Evolutionary conservation across 805 yeast species (phyloP).

Genomic region (Ogataea angusta): DNA sequence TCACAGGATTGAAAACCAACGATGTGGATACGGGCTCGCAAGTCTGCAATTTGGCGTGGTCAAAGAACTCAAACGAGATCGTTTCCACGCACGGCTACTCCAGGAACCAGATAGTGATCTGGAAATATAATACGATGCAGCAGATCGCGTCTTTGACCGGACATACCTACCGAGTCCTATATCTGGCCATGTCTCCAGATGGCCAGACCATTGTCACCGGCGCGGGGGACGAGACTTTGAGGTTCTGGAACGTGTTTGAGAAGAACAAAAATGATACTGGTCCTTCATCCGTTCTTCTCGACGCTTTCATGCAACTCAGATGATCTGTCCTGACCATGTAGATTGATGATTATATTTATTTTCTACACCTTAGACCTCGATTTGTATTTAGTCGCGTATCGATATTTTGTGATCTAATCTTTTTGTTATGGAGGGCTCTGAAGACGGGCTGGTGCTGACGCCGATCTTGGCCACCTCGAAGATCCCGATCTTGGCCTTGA

Average conservation of each 20-base stretch:
- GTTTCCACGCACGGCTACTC: conserved; percentile 96
- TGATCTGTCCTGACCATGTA: conserved; percentile 24
- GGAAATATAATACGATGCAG: conserved; percentile 92
- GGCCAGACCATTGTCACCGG: conserved; percentile 97
- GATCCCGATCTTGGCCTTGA: conserved; percentile 46
- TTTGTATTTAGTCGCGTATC: neutral
- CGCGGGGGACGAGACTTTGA: conserved; percentile 94
- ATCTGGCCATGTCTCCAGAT: conserved; percentile 87
- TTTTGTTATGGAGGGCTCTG: conserved; percentile 9
- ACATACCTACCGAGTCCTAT: conserved; percentile 88
- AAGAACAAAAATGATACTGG: conserved; percentile 58
- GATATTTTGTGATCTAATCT: conserved; percentile 4
- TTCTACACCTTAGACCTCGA: no score
- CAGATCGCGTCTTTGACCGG: conserved; percentile 93
- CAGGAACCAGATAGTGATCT: conserved; percentile 82
- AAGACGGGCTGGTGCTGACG: conserved; percentile 28
- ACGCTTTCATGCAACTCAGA: conserved; percentile 72
- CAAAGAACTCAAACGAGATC: conserved; percentile 84
- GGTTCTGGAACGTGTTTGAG: conserved; percentile 95
- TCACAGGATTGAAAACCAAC: conserved; percentile 66
- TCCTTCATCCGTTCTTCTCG: conserved; percentile 62
- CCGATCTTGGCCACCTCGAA: conserved; percentile 52
- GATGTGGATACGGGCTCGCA: conserved; percentile 96
- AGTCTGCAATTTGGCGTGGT: conserved; percentile 93
- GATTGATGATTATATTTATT: no score